Base-by-base conservation (phyloP, 192 early-diverging fungal species). In the Geranomyces michiganensis region DNA sequence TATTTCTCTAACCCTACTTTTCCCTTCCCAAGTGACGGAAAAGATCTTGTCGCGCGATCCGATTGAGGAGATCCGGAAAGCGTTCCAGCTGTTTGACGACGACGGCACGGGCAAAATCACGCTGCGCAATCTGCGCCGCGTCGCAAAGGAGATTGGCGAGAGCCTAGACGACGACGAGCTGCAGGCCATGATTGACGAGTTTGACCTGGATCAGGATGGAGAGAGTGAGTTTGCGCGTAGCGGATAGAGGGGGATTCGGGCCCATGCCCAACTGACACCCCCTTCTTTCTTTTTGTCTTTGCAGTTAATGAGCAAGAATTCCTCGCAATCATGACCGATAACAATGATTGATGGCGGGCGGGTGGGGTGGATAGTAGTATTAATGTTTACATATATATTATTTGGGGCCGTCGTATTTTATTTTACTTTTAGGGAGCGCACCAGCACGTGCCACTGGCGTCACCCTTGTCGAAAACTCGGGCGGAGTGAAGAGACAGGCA, bases 161-260 rank as follows among this genome's bases (percentile, higher is more conserved):
- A 88, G 79, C 62, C 76, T 93, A 63, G 85, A 89, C 41, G 92
- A 94, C 31, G 91, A 93, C 9, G 92, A 94, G 74, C 75, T 94
- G 60, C 87, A 92, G 70, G 90, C 91, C 5, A 94, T 94, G 92
- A 91, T 94, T 69, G 92, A 94, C 32, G 92, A 94, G 83, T 94
- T 94, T 87, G 92, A 94, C 72, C 66, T 91, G 78, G 88, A 91
- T 78, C 86, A 91, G 71, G 90, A 94, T 67, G 92, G 92, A 32
- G 90, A 87, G 65, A 94, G 91, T 93, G 87, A 68, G n/a, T n/a
- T n/a, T n/a, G n/a, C n/a, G n/a, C n/a, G n/a, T n/a, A n/a, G n/a
- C n/a, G n/a, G n/a, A 74, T 15, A 26, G 15, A 78, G 14, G 33
- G 4, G 74, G 61, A 27, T 67, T 55, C 1, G 19, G 15, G n/a